Base-by-base conservation (phyloP, 2,329 filamentous ascomycete species). In the Chrysoporthe deuterocubensis region DNA sequence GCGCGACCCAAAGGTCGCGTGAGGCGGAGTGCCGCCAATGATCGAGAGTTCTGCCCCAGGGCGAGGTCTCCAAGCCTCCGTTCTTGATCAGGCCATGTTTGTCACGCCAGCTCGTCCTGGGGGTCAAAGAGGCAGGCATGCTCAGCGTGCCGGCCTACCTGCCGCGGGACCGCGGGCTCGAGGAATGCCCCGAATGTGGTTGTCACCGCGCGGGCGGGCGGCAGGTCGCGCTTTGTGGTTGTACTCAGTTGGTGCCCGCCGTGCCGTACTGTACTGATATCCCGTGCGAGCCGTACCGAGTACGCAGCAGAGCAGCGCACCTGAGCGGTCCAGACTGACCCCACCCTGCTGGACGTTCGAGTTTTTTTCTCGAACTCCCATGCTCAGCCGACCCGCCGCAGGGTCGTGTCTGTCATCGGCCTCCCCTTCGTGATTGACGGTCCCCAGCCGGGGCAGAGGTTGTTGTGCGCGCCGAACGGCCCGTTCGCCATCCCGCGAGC, bases 31-130 rank as follows among this genome's bases (percentile, higher is more conserved):
- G 37, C 37, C 37, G 37, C 37, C 37, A 40, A 7, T 40, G 56
- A 43, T 26, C 58, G 46, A 50, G 11, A 34, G 48, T 46, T 62
- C 14, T 18, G 21, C 18, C 26, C 18, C 40, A 46, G 44, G 50
- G 34, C 64, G 54, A 26, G 18, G 60, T 43, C 44, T 62, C 64
- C 44, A 46, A 54, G 46, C 5, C 57, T 62, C 46, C 56, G 40
- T 6, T 40, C 9, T 40, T 6, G 6, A 40, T 40, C 37, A 40
- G 37, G 37, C 37, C 37, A 40, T 26, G 46, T 32, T 56, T 40
- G 14, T 40, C 56, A n/a, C 56, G 56, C 56, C 56, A 58, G 40
- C 32, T 42, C 7, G 44, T 14, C 14, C 44, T 13, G 14, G 44
- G 34, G 44, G 34, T n/a, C 4, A 58, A 40, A 37, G 32, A 16